Evolutionary conservation across 129 eudicot species (phyloP).

Genomic region (Pittosporum tobira): DNA sequence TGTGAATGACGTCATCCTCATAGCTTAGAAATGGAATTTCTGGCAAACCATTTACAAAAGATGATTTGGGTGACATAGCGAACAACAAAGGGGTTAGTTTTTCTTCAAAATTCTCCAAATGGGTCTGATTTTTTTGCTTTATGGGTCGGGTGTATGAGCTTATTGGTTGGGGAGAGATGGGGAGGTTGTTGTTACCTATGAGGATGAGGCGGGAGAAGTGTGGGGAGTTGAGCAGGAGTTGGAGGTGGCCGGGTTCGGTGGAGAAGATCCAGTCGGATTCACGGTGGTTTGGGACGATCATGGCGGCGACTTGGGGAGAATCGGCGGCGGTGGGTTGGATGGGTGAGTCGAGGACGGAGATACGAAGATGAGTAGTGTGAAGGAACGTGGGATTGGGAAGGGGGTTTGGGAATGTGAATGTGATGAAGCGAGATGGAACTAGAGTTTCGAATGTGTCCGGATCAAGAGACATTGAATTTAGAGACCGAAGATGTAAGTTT

Average conservation of each 20-base stretch:
- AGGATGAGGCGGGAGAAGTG: constrained; percentile 71
- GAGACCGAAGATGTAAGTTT: no score
- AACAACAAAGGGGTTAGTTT: constrained; percentile 34
- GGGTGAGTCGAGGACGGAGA: constrained; percentile 86
- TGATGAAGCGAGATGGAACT: constrained; percentile 63
- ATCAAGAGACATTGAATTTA: constrained; percentile 33
- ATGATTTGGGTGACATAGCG: constrained; percentile 52
- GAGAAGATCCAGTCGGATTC: constrained; percentile 83
- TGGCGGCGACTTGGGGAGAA: constrained; percentile 44
- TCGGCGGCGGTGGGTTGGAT: constrained; percentile 11
- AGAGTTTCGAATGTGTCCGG: constrained; percentile 39
- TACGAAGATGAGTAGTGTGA: constrained; percentile 37
- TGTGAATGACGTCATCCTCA: constrained; percentile 50
- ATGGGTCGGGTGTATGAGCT: constrained; percentile 25
- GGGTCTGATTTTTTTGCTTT: not conserved
- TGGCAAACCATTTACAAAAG: constrained; percentile 28
- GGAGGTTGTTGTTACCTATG: constrained; percentile 40
- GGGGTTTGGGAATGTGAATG: constrained; percentile 64
- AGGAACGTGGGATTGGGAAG: constrained; percentile 14
- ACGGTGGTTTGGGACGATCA: constrained; percentile 63
- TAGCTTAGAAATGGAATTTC: constrained; percentile 39
- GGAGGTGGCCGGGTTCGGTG: constrained; percentile 68
- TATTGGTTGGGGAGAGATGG: constrained; percentile 10
- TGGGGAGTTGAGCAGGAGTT: constrained; percentile 37
- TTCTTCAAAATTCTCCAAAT: constrained; percentile 14